These are phyloP conservation scores for Leccinum truebloodii DNA, from an alignment of 768 basidiomycete genomes.

Conservation along the genomic window DNA sequence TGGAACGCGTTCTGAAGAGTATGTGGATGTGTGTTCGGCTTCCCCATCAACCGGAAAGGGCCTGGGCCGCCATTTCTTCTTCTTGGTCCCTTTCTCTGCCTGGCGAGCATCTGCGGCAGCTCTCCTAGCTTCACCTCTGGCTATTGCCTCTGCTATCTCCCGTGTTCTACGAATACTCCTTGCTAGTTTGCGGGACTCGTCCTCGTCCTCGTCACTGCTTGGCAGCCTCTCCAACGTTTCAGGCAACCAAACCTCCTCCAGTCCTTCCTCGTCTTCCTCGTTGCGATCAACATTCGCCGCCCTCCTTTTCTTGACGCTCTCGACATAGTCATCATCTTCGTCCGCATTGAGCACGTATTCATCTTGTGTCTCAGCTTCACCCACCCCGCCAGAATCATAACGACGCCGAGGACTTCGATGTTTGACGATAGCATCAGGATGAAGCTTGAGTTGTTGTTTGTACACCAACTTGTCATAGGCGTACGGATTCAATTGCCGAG, in stretches of 20 bases:
- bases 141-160: slow-evolving; percentile 24
- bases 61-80: slow-evolving; percentile 22
- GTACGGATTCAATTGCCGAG: slow-evolving; percentile 64
- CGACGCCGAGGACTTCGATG: slow-evolving; percentile 38
- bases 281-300: slow-evolving; percentile 2
- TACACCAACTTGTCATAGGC: slow-evolving; percentile 55
- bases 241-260: slow-evolving; percentile 31
- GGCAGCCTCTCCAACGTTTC: slow-evolving; percentile 39
- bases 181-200: slow-evolving; percentile 33
- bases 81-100: slow-evolving; percentile 13
- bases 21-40: background rate
- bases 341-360: slow-evolving; percentile 30
- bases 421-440: slow-evolving; percentile 71
- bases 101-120: slow-evolving; percentile 19
- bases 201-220: slow-evolving; percentile 45
- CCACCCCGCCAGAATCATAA: slow-evolving; percentile 26
- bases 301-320: slow-evolving; percentile 14
- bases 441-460: slow-evolving; percentile 47
- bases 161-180: slow-evolving; percentile 36
- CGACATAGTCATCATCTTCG: slow-evolving; percentile 32
- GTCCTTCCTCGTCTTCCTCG: background rate
- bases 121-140: slow-evolving; percentile 20
- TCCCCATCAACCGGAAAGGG: slow-evolving; percentile 27
- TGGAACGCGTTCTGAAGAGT: background rate
- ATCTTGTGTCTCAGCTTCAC: slow-evolving; percentile 33